Conservation (phyloP, 345 rosid species). For the Moringa oleifera region DNA sequence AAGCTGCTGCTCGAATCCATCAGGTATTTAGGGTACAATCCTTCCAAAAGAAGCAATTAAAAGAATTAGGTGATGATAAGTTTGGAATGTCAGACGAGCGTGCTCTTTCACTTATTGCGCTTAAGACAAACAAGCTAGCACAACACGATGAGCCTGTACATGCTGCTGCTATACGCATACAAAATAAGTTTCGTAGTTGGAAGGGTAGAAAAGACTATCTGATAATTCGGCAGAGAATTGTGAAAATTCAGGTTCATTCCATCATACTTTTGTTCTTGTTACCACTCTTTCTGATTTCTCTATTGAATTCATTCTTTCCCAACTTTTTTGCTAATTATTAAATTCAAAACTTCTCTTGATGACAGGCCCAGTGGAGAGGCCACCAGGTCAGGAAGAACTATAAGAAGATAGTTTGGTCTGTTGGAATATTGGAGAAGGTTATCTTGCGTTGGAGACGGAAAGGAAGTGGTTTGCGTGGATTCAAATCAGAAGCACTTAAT, state of each 20-base stretch:
- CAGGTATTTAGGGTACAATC: conserved; percentile 90
- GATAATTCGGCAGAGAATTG: conserved; percentile 65
- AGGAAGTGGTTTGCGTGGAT: conserved; percentile 88
- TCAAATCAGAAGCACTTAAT: conserved; percentile 51
- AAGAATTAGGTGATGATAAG: conserved; percentile 51
- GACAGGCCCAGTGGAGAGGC: conserved; percentile 91
- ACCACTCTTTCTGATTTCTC: not conserved
- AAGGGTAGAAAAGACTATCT: conserved; percentile 83
- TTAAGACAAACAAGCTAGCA: conserved; percentile 49
- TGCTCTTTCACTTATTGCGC: conserved; percentile 62
- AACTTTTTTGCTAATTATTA: not conserved
- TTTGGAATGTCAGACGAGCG: conserved; percentile 55
- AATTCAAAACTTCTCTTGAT: conserved; percentile 13
- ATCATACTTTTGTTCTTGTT: not conserved
- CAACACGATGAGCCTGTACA: conserved; percentile 58
- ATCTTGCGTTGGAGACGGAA: conserved; percentile 94
- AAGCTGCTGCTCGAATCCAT: conserved; percentile 81
- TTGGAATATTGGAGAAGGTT: conserved; percentile 84
- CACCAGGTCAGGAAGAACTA: conserved; percentile 83
- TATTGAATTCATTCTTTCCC: conserved; percentile 5
- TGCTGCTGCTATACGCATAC: conserved; percentile 77
- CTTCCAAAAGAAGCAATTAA: conserved; percentile 74
- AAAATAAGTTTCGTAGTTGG: conserved; percentile 85
- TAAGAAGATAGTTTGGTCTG: conserved; percentile 81
- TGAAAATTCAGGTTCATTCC: conserved; percentile 71